phyloP scores from a whole-genome alignment of 2,329 filamentous ascomycete genomes.

The Fusarium illudens region DNA sequence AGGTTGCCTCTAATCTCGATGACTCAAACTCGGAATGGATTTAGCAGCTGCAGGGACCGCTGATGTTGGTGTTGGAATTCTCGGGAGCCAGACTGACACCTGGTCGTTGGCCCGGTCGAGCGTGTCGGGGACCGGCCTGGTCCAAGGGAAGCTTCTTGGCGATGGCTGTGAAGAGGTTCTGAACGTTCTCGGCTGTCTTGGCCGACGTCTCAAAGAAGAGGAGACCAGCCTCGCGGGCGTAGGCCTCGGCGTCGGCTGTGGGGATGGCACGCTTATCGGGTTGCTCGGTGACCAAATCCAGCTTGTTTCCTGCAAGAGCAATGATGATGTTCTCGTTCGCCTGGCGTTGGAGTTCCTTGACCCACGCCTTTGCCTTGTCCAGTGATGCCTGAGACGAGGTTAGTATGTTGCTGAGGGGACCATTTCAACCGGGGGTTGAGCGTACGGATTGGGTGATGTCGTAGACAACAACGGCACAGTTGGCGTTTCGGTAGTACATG shows the following conservation, averaged over 20 bases:
- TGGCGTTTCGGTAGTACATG: slow-evolving; percentile 99
- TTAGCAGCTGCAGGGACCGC: slow-evolving; percentile 66
- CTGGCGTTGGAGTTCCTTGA: slow-evolving; percentile 97
- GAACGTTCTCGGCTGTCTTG: slow-evolving; percentile 96
- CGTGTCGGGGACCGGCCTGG: slow-evolving; percentile 90
- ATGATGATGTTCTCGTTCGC: slow-evolving; percentile 99
- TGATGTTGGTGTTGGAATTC: slow-evolving; percentile 64
- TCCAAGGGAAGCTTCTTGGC: slow-evolving; percentile 97
- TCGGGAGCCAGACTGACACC: slow-evolving; percentile 67
- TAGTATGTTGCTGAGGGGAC: slow-evolving; percentile 11
- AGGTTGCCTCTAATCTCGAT: slow-evolving; percentile 32
- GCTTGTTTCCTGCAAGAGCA: slow-evolving; percentile 95
- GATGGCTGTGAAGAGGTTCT: slow-evolving; percentile 95
- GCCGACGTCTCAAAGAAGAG: slow-evolving; percentile 99
- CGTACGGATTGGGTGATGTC: slow-evolving; percentile 98
- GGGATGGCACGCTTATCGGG: slow-evolving; percentile 95
- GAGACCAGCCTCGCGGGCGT: slow-evolving; percentile 90
- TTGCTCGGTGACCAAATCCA: slow-evolving; percentile 92
- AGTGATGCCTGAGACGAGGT: slow-evolving; percentile 76
- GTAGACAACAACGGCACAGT: slow-evolving; percentile 98
- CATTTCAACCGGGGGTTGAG: slow-evolving; percentile 22
- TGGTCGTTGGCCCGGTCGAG: slow-evolving; percentile 70
- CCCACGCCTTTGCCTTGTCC: slow-evolving; percentile 99
- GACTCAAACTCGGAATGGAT: slow-evolving; percentile 28
- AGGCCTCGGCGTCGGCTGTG: slow-evolving; percentile 91